These are phyloP conservation scores for Naumovozyma castellii DNA, from an alignment of 805 yeast genomes.

Conservation along the genomic window DNA sequence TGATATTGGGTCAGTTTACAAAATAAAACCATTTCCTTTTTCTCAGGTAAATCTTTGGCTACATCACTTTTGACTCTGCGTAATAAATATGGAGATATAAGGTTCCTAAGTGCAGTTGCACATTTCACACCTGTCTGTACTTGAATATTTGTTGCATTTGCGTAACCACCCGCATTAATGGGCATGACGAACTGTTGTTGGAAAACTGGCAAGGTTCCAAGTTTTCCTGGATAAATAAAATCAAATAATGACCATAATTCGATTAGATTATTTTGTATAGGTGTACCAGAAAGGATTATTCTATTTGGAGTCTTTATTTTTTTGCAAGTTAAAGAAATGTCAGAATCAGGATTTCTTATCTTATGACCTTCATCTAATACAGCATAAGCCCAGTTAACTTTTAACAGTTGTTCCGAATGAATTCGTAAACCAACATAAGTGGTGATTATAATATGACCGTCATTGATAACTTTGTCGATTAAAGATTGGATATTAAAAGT, in stretches of 20 bases:
- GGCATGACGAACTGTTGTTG: slow-evolving; percentile 89
- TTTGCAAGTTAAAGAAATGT: slow-evolving; percentile 76
- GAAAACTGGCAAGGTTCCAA: slow-evolving; percentile 92
- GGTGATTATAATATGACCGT: slow-evolving; percentile 81
- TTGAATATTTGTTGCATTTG: slow-evolving; percentile 91
- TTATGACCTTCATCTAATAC: slow-evolving; percentile 95
- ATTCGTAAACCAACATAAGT: slow-evolving; percentile 81
- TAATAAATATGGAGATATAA: slow-evolving; percentile 81
- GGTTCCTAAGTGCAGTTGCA: slow-evolving; percentile 80
- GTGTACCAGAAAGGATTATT: slow-evolving; percentile 87
- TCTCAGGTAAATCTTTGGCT: slow-evolving; percentile 87
- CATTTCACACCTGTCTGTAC: slow-evolving; percentile 95
- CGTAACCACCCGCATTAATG: slow-evolving; percentile 94
- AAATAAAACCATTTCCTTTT: slow-evolving; percentile 87
- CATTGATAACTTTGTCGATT: slow-evolving; percentile 44
- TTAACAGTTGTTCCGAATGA: slow-evolving; percentile 53
- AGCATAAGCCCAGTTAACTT: slow-evolving; percentile 78
- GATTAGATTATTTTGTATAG: slow-evolving; percentile 84
- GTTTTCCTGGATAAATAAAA: slow-evolving; percentile 86
- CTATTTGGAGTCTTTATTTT: slow-evolving; percentile 77
- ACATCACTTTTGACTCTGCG: slow-evolving; percentile 88
- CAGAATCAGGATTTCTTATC: slow-evolving; percentile 89
- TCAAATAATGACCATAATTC: slow-evolving; percentile 95
- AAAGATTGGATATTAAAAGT: slow-evolving; percentile 22
- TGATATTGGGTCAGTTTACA: slow-evolving; percentile 77